Base-by-base conservation (phyloP, 2,329 filamentous ascomycete genomes). In the Eurotiales sp. region DNA sequence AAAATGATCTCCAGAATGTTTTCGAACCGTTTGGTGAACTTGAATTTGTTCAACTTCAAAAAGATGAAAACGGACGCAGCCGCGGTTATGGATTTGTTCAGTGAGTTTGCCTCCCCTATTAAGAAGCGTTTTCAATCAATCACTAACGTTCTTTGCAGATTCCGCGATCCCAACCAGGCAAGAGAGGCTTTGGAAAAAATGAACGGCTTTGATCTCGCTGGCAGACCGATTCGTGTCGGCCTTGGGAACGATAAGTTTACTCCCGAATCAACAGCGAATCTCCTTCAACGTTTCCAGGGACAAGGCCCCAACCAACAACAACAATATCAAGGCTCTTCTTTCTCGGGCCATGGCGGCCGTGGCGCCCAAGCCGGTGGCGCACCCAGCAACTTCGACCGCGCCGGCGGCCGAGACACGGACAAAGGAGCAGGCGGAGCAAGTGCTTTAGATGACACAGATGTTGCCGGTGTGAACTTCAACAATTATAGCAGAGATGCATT, bases 181-280 rank as follows among this genome's bases (percentile, higher is more conserved):
- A 89, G 92, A 67, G 89, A 96, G 71, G 95, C 93, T 56, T 79
- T 99, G 58, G 90, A 96, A 72, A 96, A 96, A 75, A 96, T 99
- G 92, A 99, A 99, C 74, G 91, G 92, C 58, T 99, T 97, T 76
- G 93, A 97, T 74, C 85, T 99, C 62, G 93, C 93, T 64, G 91
- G 91, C 73, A 91, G 93, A 69, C 90, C 91, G 58, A 97, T 99
- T 71, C 90, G 93, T 69, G 95, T 99, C 72, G 93, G 93, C 73
- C 89, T 99, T 77, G 93, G 93, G 74, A 99, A 96, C 78, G 93
- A 99, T 88, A 97, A 97, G 83, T 97, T 97, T 76, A 97, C 91
- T 74, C 88, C 91, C 66, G 93, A 97, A 77, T 93, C 90, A 73
- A 96, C 90, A 73, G 87, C 90, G 71, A 91, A 89, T 75, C 83